phyloP scores from a whole-genome alignment of 164 flowering plant genomes.

The Stephania japonica region DNA sequence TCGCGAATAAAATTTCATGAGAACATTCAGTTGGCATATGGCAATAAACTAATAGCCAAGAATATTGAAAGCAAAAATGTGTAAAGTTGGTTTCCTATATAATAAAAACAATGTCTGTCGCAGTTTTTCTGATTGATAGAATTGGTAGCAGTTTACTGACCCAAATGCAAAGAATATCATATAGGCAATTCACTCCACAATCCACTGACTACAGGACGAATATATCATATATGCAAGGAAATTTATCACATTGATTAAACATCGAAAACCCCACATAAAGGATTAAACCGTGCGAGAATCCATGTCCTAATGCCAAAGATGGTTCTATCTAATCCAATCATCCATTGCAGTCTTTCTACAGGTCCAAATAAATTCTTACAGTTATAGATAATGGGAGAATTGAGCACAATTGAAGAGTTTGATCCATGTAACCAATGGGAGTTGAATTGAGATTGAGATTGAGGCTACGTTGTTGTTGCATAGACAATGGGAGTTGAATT shows the following conservation, averaged over 20 bases:
- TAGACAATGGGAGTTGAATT: background rate
- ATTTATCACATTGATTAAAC: background rate
- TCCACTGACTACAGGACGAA: background rate
- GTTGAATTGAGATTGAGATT: no score
- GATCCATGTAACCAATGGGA: no score
- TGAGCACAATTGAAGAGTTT: no score
- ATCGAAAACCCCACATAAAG: background rate
- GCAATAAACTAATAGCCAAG: background rate
- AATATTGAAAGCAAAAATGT: background rate
- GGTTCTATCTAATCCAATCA: background rate
- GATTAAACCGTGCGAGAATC: background rate
- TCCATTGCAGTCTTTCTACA: background rate
- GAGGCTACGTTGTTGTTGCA: no score
- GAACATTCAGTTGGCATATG: background rate
- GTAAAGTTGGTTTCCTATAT: background rate
- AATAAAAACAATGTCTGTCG: background rate
- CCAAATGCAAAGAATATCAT: background rate
- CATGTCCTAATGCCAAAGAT: background rate
- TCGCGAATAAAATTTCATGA: background rate
- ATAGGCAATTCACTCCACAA: background rate
- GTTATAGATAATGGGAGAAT: background rate
- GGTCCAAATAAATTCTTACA: background rate
- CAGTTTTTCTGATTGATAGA: background rate
- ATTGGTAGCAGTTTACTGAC: background rate
- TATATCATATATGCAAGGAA: background rate